Evolutionary conservation across 163 green algal species (phyloP).

Genomic region (Scenedesmus sp.): DNA sequence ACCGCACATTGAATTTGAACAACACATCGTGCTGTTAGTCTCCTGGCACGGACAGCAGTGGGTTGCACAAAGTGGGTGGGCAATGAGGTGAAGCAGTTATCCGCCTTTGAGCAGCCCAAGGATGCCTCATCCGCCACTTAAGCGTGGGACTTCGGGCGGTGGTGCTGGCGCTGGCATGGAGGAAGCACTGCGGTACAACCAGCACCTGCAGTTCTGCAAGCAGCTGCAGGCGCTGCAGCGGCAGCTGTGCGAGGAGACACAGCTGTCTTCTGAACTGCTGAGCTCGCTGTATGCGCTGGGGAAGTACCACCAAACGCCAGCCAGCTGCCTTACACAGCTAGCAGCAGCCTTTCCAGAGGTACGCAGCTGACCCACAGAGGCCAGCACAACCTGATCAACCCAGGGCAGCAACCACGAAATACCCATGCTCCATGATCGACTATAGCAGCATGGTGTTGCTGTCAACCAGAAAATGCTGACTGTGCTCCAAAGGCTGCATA

Average conservation of each 20-base stretch:
- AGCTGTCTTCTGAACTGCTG: conserved; percentile 6
- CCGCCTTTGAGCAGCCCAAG: not conserved
- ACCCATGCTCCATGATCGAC: not conserved
- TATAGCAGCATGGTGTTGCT: not conserved
- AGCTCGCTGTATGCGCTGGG: conserved; percentile 30
- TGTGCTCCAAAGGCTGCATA: not conserved
- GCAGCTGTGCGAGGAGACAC: conserved; percentile 35
- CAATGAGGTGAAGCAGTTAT: not conserved
- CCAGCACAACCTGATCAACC: not conserved
- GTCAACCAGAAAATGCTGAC: too few relatives aligned
- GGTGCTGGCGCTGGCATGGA: conserved; percentile 28
- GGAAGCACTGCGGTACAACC: conserved; percentile 32
- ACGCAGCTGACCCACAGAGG: not conserved
- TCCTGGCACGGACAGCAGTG: not conserved
- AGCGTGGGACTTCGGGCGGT: not conserved
- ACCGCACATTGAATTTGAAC: not conserved
- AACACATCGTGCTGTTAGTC: not conserved
- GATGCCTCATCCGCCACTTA: not conserved
- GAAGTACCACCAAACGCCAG: conserved; percentile 17
- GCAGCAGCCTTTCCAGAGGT: conserved; percentile 47
- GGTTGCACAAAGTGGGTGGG: not conserved
- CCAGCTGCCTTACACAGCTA: conserved; percentile 29
- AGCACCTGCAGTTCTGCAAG: conserved; percentile 49
- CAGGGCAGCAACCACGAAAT: not conserved
- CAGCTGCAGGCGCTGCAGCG: conserved; percentile 35